phyloP scores from a whole-genome alignment of 306 rosid genomes.

The Oemleria cerasiformis region DNA sequence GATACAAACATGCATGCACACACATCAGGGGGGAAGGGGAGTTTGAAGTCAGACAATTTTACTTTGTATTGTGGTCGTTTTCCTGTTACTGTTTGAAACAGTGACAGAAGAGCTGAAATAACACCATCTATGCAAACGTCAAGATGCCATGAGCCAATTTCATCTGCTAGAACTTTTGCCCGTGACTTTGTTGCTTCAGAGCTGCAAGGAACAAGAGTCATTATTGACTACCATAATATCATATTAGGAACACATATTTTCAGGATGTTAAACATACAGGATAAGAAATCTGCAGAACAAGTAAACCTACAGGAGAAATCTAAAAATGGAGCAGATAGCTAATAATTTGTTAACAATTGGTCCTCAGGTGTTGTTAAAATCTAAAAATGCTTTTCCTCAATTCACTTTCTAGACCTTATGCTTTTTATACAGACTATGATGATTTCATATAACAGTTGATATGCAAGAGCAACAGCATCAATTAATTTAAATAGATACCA shows the following conservation, averaged over 20 bases:
- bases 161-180: conserved; percentile 80
- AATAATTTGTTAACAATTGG: conserved; percentile 11
- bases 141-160: conserved; percentile 97
- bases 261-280: background rate
- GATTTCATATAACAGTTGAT: background rate
- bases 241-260: background rate
- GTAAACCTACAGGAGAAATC: background rate
- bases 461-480: background rate
- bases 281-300: background rate
- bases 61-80: conserved; percentile 77
- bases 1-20: background rate
- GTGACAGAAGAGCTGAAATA: conserved; percentile 60
- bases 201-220: conserved; percentile 45
- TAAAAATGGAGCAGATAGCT: background rate
- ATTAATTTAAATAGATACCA: background rate
- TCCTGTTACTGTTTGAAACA: conserved; percentile 86
- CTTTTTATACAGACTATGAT: background rate
- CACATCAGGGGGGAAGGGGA: background rate
- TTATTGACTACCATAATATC: background rate
- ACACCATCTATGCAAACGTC: conserved; percentile 80
- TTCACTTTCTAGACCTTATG: background rate
- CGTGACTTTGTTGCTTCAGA: conserved; percentile 67
- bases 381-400: background rate
- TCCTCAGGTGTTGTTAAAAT: background rate
- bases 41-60: conserved; percentile 9